Conservation (phyloP, 1,284 basidiomycete species). For the Naganishia sp. region DNA sequence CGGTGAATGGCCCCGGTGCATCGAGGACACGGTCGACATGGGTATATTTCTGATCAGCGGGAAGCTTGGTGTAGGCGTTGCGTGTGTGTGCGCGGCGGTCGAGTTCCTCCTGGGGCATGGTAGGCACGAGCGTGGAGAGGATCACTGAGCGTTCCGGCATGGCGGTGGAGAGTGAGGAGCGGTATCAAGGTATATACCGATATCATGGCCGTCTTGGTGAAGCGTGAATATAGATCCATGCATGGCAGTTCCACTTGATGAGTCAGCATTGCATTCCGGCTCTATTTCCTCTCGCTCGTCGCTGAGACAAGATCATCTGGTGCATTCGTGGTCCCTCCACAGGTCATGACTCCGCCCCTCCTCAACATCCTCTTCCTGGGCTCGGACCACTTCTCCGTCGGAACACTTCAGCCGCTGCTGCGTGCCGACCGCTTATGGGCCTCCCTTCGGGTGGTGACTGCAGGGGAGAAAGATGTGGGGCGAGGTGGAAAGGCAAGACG, state of each 20-base stretch:
- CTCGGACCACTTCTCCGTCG: slow-evolving; percentile 54
- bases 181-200: too few relatives aligned
- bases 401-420: slow-evolving; percentile 48
- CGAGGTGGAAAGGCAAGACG: slow-evolving; percentile 36
- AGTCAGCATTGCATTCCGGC: slow-evolving; percentile 11
- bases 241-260: not conserved
- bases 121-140: slow-evolving; percentile 1
- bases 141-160: slow-evolving; percentile 20
- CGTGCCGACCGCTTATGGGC: slow-evolving; percentile 49
- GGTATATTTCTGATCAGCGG: slow-evolving; percentile 34
- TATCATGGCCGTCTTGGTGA: not conserved
- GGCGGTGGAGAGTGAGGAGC: not conserved
- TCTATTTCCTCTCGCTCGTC: not conserved
- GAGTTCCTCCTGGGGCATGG: slow-evolving; percentile 2
- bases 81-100: slow-evolving; percentile 9
- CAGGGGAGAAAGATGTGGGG: slow-evolving; percentile 38
- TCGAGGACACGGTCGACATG: slow-evolving; percentile 49
- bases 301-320: not conserved
- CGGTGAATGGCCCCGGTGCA: slow-evolving; percentile 49
- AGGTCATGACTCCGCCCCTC: slow-evolving; percentile 28
- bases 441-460: slow-evolving; percentile 45
- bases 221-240: not conserved
- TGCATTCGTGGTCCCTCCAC: not conserved
- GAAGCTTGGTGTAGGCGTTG: slow-evolving; percentile 19
- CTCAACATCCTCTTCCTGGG: slow-evolving; percentile 56